Conservation (phyloP, 805 yeast species). For the Metschnikowia koreensis region DNA sequence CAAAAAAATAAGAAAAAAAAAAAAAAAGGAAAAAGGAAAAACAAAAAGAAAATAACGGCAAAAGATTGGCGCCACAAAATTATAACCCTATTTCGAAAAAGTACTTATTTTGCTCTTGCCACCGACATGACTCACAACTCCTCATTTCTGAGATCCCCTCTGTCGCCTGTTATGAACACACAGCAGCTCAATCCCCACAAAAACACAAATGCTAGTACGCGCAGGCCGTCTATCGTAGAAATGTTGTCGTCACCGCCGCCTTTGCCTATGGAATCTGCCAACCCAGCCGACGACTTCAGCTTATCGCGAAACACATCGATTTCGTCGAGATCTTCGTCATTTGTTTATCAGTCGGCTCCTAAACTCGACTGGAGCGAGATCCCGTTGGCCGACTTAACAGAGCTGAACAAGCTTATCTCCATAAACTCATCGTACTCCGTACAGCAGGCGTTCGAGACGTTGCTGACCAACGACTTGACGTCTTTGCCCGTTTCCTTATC, state of each 20-base stretch:
- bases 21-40: not conserved
- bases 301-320: slow-evolving; percentile 36
- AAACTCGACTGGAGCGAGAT: slow-evolving; percentile 69
- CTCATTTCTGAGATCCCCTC: slow-evolving; percentile 21
- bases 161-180: slow-evolving; percentile 17
- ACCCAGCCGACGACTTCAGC: slow-evolving; percentile 34
- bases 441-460: slow-evolving; percentile 82
- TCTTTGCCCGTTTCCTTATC: slow-evolving; percentile 68
- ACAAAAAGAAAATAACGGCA: too few species aligned
- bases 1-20: not conserved
- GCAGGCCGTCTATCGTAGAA: slow-evolving; percentile 70
- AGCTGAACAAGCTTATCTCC: slow-evolving; percentile 70
- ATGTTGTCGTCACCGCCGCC: slow-evolving; percentile 76
- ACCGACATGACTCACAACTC: slow-evolving; percentile 20
- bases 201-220: slow-evolving; percentile 19
- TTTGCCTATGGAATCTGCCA: slow-evolving; percentile 32
- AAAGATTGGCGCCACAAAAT: too few species aligned
- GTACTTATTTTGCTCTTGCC: too few species aligned
- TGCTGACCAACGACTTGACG: slow-evolving; percentile 71
- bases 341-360: slow-evolving; percentile 12
- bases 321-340: slow-evolving; percentile 16
- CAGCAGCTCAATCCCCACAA: slow-evolving; percentile 19
- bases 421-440: slow-evolving; percentile 69
- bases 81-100: too few species aligned
- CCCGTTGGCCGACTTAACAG: slow-evolving; percentile 69